A percentile compares a stretch with the other conserved stretches of the same genome.
Conservation (phyloP, 164 flowering plant species). For the Chimonanthus praecox region DNA sequence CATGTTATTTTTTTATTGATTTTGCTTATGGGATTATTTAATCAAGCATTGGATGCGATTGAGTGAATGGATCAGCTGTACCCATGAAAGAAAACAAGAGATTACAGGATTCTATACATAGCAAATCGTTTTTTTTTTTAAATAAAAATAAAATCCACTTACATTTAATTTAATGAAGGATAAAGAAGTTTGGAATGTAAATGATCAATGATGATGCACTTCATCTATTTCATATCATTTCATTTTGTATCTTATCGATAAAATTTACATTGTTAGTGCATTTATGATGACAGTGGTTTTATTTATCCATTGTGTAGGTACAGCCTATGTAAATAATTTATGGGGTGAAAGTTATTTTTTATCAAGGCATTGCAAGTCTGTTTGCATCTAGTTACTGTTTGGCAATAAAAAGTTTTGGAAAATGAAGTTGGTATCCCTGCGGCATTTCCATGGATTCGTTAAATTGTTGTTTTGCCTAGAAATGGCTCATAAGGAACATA, state of each 20-base stretch:
- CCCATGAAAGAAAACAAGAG: background rate
- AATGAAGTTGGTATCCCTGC: background rate
- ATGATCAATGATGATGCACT: background rate
- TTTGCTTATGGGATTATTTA: background rate
- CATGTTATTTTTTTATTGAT: background rate
- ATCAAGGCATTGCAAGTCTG: too few species aligned
- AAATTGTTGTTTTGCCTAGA: too few species aligned
- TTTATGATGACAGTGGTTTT: background rate
- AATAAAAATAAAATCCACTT: background rate
- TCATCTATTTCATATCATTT: background rate
- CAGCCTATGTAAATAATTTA: background rate
- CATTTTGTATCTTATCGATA: background rate
- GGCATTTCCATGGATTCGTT: background rate
- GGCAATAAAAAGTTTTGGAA: background rate
- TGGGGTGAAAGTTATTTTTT: background rate
- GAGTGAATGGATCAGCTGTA: background rate
- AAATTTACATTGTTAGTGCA: background rate
- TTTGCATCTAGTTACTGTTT: too few species aligned
- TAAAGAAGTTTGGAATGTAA: background rate
- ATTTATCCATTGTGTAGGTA: background rate
- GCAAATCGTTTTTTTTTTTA: background rate
- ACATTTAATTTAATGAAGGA: background rate
- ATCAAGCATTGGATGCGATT: slow-evolving; percentile 3
- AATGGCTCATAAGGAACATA: too few species aligned
- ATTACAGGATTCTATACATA: slow-evolving; percentile 1